Evolutionary conservation across 2,329 filamentous ascomycete species (phyloP).

Genomic region (Sclerotinia glacialis): DNA sequence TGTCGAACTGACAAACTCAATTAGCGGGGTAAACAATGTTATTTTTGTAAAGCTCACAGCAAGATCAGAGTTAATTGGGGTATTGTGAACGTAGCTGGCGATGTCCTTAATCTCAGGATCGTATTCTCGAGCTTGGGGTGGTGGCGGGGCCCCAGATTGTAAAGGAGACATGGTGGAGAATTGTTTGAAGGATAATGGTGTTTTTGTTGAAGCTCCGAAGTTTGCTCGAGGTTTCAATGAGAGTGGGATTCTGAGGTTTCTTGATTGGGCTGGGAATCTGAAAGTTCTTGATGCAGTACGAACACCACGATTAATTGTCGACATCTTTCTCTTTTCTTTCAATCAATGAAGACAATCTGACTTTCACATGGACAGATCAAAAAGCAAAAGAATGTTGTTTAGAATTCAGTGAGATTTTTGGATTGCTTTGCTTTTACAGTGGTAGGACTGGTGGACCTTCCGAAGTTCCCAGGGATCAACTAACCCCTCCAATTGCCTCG

Average conservation of each 20-base stretch:
- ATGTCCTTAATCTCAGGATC: slow-evolving; percentile 95
- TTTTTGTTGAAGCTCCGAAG: slow-evolving; percentile 28
- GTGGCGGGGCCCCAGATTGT: slow-evolving; percentile 46
- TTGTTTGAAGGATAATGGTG: slow-evolving; percentile 30
- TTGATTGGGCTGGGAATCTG: slow-evolving; percentile 35
- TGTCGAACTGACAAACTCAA: slow-evolving; percentile 68
- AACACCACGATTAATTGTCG: slow-evolving; percentile 37
- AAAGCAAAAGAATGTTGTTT: background rate
- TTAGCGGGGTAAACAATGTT: slow-evolving; percentile 27
- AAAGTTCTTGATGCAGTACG: slow-evolving; percentile 37
- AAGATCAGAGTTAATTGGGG: slow-evolving; percentile 84
- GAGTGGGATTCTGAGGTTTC: slow-evolving; percentile 35
- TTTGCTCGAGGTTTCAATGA: slow-evolving; percentile 29
- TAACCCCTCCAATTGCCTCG: slow-evolving; percentile 8
- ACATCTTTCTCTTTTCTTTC: slow-evolving; percentile 32
- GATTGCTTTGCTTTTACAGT: background rate
- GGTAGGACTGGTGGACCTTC: no score
- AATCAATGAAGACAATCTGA: background rate
- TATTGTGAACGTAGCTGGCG: slow-evolving; percentile 90
- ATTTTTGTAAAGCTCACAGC: slow-evolving; percentile 63
- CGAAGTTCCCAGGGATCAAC: slow-evolving; percentile 16
- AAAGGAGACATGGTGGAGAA: slow-evolving; percentile 42
- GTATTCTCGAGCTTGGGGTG: slow-evolving; percentile 60
- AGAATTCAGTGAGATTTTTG: background rate
- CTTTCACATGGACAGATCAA: background rate